These are phyloP conservation scores for Tuber microsphaerosporum DNA, from an alignment of 495 filamentous ascomycete genomes.

Conservation along the genomic window DNA sequence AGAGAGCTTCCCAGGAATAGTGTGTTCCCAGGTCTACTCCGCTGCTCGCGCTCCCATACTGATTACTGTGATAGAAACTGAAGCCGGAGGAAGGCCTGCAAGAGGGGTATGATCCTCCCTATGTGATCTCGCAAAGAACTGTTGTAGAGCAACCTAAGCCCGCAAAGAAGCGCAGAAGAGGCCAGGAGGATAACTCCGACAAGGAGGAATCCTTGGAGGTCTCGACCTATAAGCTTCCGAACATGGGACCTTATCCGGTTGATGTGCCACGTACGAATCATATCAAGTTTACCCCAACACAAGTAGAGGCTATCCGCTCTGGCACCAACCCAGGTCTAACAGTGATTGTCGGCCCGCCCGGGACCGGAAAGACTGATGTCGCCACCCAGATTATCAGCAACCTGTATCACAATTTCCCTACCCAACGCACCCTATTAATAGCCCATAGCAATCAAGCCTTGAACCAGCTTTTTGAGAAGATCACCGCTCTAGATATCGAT, in stretches of 20 bases:
- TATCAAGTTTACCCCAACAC: slow-evolving; percentile 81
- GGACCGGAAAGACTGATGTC: slow-evolving; percentile 97
- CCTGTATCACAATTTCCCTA: slow-evolving; percentile 94
- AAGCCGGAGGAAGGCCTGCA: slow-evolving; percentile 64
- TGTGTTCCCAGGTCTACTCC: slow-evolving; percentile 10
- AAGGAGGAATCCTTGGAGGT: slow-evolving; percentile 64
- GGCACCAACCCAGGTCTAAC: slow-evolving; percentile 92
- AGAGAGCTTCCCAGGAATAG: slow-evolving; percentile 72
- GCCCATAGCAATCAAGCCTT: slow-evolving; percentile 97
- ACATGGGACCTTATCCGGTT: slow-evolving; percentile 82
- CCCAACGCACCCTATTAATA: slow-evolving; percentile 82
- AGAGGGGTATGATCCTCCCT: slow-evolving; percentile 77
- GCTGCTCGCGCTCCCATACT: slow-evolving; percentile 18
- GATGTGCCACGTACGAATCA: slow-evolving; percentile 78
- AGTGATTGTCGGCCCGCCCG: slow-evolving; percentile 88
- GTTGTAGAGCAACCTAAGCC: slow-evolving; percentile 47
- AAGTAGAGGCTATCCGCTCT: slow-evolving; percentile 86
- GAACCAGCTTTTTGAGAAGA: slow-evolving; percentile 99
- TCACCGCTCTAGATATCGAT: slow-evolving; percentile 88
- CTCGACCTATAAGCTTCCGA: slow-evolving; percentile 84
- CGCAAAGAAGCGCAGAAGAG: slow-evolving; percentile 79
- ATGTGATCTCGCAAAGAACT: slow-evolving; percentile 56
- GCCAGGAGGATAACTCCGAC: slow-evolving; percentile 55
- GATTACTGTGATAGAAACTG: slow-evolving; percentile 48
- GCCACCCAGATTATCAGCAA: slow-evolving; percentile 98